Evolutionary conservation across 164 flowering plant species (phyloP), one percentile per base, ranked within the genome.

Genomic region (Dillenia turbinata): DNA sequence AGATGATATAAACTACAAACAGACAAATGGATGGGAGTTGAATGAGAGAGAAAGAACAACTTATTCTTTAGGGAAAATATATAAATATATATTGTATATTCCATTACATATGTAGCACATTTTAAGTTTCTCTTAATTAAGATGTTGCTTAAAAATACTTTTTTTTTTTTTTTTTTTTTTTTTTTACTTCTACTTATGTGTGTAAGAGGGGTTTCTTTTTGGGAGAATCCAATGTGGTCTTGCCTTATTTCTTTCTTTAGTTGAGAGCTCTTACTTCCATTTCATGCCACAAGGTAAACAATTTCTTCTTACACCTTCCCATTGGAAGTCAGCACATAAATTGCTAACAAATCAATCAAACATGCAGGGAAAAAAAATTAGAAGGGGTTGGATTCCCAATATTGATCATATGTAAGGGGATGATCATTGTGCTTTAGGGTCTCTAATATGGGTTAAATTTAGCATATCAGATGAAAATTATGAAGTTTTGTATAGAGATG

Each of bases 21-120:
- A 78, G 89, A 83, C 85, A 77, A 44, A 65, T 60, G 62, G 76
- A 73, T 78, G 79, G 77, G 81, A 75, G 55, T 54, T 60, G 70
- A 61, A 65, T 62, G 69, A 54, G 73, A 53, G 62, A 56, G 68
- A 60, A 67, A 69, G 69, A 66, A 75, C 10, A 54, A 60, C 15
- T 48, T 57, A 9, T 44, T 59, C 61, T 71, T 61, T 65, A 52
- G n/a, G n/a, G n/a, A n/a, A n/a, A n/a, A n/a, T n/a, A n/a, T n/a
- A n/a, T n/a, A n/a, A n/a, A n/a, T n/a, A n/a, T n/a, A n/a, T 71
- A 22, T 47, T 53, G 12, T 22, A 12, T 52, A 24, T 49, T 49
- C 55, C 58, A 49, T 44, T 55, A 66, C 52, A 40, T 48, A 10
- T 22, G 24, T 33, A 14, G 51, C n/a, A n/a, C n/a, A 56, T 19